These are phyloP conservation scores for Verticillium isaacii DNA, from an alignment of 2,329 filamentous ascomycete genomes.

Conservation along the genomic window DNA sequence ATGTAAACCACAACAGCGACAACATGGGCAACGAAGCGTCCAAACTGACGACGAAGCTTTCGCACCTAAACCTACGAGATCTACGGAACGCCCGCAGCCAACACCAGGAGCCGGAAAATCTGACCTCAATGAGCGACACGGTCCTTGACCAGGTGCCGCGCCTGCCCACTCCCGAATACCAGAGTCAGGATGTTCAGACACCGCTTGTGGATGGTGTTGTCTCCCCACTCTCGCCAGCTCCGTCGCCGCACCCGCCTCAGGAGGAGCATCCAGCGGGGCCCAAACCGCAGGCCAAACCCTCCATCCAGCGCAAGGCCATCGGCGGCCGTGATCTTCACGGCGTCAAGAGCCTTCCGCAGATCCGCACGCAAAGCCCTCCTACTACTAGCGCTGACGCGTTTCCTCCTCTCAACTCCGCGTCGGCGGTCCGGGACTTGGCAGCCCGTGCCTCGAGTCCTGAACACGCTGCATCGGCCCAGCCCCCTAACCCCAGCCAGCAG, in stretches of 20 bases:
- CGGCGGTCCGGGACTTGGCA: slow-evolving; percentile 8
- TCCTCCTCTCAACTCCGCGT: slow-evolving; percentile 9
- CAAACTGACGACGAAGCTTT: slow-evolving; percentile 23
- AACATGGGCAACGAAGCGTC: slow-evolving; percentile 28
- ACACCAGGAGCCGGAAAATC: slow-evolving; percentile 4
- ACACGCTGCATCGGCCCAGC: slow-evolving; percentile 15
- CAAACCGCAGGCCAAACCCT: slow-evolving; percentile 13
- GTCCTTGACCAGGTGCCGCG: slow-evolving; percentile 20
- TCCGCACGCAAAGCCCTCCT: slow-evolving; percentile 6
- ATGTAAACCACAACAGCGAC: neutral
- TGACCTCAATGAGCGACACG: neutral
- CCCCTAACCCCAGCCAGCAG: slow-evolving; percentile 18
- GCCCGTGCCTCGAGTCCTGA: slow-evolving; percentile 12
- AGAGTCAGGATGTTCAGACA: slow-evolving; percentile 34
- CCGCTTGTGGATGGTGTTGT: slow-evolving; percentile 28
- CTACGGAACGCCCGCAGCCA: slow-evolving; percentile 1
- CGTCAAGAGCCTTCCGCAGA: slow-evolving; percentile 17
- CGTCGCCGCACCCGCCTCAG: slow-evolving; percentile 32
- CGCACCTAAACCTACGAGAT: slow-evolving; percentile 5
- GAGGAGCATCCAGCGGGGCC: slow-evolving; percentile 3
- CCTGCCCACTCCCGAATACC: slow-evolving; percentile 46
- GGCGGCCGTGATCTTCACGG: slow-evolving; percentile 14
- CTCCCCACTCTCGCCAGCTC: slow-evolving; percentile 40
- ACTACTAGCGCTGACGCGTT: slow-evolving; percentile 17
- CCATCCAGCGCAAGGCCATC: slow-evolving; percentile 20